A percentile compares a stretch with the other conserved stretches of the same genome.
Conservation (phyloP, 306 rosid species). For the Elaeagnus macrophylla region DNA sequence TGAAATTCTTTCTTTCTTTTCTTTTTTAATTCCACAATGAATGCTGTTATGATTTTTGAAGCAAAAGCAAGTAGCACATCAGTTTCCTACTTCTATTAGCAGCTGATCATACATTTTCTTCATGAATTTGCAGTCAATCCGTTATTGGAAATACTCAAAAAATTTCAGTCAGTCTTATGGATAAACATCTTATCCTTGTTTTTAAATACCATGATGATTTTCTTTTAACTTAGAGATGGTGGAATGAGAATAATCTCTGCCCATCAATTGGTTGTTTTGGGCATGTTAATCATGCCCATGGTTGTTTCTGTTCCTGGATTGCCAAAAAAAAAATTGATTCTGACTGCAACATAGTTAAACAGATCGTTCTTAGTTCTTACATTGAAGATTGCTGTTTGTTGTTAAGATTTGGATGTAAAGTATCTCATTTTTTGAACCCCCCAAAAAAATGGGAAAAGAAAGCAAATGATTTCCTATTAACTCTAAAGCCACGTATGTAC, state of each 20-base stretch:
- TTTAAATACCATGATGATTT: too few species aligned
- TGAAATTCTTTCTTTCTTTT: too few species aligned
- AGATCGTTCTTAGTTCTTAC: background rate
- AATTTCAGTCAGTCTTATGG: too few species aligned
- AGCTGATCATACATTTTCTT: too few species aligned
- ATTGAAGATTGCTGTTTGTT: background rate
- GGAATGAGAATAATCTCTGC: background rate
- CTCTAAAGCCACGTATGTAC: background rate
- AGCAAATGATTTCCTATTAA: background rate
- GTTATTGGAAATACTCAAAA: too few species aligned
- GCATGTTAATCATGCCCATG: background rate
- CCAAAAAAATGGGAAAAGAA: background rate
- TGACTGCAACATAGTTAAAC: background rate
- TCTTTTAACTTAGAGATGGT: too few species aligned
- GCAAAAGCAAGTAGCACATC: background rate
- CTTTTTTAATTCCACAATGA: background rate
- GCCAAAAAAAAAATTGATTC: background rate
- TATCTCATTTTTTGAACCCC: background rate
- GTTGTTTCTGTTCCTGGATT: background rate
- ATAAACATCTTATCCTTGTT: too few species aligned
- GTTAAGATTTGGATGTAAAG: background rate
- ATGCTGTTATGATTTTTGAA: background rate
- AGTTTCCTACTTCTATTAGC: background rate
- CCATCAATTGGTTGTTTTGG: background rate
- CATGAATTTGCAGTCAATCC: too few species aligned